These are phyloP conservation scores for Amanita molliuscula DNA, from an alignment of 768 basidiomycete genomes.

Conservation along the genomic window DNA sequence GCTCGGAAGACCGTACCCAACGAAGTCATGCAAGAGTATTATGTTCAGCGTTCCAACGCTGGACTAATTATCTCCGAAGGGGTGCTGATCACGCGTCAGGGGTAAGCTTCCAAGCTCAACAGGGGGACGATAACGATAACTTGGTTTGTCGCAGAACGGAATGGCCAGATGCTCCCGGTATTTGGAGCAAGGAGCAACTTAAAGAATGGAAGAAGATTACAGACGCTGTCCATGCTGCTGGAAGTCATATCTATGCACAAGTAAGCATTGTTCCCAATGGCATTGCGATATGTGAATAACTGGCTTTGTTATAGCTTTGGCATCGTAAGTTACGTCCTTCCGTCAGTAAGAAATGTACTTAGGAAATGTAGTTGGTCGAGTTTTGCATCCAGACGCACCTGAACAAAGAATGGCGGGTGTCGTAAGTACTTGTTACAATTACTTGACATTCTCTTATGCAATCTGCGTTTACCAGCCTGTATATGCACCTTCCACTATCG, in stretches of 20 bases:
- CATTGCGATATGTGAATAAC: no score
- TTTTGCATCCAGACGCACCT: no score
- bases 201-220: constrained; percentile 34
- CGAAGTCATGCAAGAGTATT: constrained; percentile 29
- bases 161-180: constrained; percentile 34
- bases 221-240: constrained; percentile 35
- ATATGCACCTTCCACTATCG: no score
- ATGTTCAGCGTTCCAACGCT: constrained; percentile 32
- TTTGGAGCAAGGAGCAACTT: constrained; percentile 35
- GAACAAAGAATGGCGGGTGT: no score
- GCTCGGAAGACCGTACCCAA: constrained; percentile 25
- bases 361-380: no score
- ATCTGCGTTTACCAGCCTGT: no score
- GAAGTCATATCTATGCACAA: constrained; percentile 35
- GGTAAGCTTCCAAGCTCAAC: constrained; percentile 18
- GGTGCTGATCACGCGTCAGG: constrained; percentile 28
- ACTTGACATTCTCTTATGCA: no score
- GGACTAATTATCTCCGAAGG: constrained; percentile 30
- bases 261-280: constrained; percentile 11
- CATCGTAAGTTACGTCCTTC: no score
- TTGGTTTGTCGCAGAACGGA: constrained; percentile 21
- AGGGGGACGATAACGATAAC: neutral
- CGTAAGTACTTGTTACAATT: no score
- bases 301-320: no score
- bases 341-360: no score